phyloP scores from a whole-genome alignment of 257 asterid species.

The Solanum gracilifrons region DNA sequence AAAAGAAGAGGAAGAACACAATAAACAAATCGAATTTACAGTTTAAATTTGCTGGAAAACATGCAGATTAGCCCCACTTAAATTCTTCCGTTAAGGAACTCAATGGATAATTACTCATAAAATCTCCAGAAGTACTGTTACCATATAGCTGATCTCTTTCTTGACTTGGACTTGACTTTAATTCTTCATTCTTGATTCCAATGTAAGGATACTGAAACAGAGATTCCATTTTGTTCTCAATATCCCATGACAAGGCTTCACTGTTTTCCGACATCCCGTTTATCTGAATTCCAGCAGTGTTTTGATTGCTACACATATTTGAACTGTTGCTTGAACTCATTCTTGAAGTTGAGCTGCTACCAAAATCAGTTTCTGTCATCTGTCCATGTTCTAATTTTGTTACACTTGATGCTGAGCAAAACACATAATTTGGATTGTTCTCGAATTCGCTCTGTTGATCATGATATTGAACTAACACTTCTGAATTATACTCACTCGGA shows the following conservation, averaged over 20 bases:
- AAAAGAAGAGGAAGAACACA: not conserved
- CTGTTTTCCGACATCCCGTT: slow-evolving; percentile 6
- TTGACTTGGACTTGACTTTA: slow-evolving; percentile 13
- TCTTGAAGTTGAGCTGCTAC: slow-evolving; percentile 25
- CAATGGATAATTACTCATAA: slow-evolving; percentile 17
- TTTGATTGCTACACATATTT: slow-evolving; percentile 6
- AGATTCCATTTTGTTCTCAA: slow-evolving; percentile 31
- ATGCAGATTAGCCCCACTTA: slow-evolving; percentile 8
- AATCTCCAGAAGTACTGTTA: slow-evolving; percentile 5
- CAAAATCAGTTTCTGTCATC: slow-evolving; percentile 16
- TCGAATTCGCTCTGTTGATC: slow-evolving; percentile 4
- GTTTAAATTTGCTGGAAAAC: slow-evolving; percentile 10
- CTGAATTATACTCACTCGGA: not conserved
- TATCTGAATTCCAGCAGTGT: slow-evolving; percentile 1
- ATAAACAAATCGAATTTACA: not conserved
- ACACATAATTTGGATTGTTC: slow-evolving; percentile 2
- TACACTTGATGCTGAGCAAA: slow-evolving; percentile 33
- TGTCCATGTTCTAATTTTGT: slow-evolving; percentile 26
- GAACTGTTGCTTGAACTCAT: slow-evolving; percentile 29
- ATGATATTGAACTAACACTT: not conserved
- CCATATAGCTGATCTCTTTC: not conserved
- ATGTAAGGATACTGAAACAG: slow-evolving; percentile 14
- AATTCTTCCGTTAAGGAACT: slow-evolving; percentile 32
- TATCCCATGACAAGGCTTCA: slow-evolving; percentile 36
- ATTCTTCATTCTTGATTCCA: slow-evolving; percentile 24